These are phyloP conservation scores for Trametes pubescens DNA, from an alignment of 1,284 basidiomycete species.

Conservation along the genomic window DNA sequence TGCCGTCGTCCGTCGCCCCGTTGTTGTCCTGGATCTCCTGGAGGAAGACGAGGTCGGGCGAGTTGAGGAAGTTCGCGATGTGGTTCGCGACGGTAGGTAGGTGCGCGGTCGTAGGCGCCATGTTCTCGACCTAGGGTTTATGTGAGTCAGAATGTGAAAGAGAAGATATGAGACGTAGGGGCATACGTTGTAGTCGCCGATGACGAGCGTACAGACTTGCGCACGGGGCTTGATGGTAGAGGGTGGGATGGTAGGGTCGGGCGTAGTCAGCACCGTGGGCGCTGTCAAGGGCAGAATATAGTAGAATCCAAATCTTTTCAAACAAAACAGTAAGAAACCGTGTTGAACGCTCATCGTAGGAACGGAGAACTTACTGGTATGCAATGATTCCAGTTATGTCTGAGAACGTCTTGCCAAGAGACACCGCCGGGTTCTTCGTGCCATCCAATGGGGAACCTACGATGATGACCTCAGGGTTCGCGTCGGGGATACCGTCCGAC, in stretches of 20 bases:
- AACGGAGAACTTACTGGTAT: slow-evolving; percentile 47
- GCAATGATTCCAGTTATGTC: slow-evolving; percentile 65
- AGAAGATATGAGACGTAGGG: no score
- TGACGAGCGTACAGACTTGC: slow-evolving; percentile 47
- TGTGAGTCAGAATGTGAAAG: background rate
- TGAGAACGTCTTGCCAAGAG: slow-evolving; percentile 55
- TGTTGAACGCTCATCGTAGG: background rate
- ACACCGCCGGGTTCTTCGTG: slow-evolving; percentile 58
- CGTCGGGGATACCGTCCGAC: slow-evolving; percentile 58
- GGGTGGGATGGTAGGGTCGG: slow-evolving; percentile 47
- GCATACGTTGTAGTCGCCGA: slow-evolving; percentile 67
- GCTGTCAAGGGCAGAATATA: slow-evolving; percentile 64
- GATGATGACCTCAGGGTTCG: slow-evolving; percentile 63
- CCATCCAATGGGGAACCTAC: slow-evolving; percentile 63
- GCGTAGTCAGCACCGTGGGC: slow-evolving; percentile 53
- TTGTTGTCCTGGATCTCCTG: slow-evolving; percentile 74
- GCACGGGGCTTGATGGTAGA: slow-evolving; percentile 53
- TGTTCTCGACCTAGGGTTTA: slow-evolving; percentile 58
- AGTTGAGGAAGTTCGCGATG: slow-evolving; percentile 57
- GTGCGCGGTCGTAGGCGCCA: slow-evolving; percentile 57
- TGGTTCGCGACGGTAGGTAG: slow-evolving; percentile 58
- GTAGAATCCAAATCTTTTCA: slow-evolving; percentile 54
- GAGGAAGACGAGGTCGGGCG: slow-evolving; percentile 67
- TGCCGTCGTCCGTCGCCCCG: slow-evolving; percentile 61
- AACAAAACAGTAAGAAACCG: background rate